phyloP scores from a whole-genome alignment of 768 basidiomycete genomes.

The Russula virescens region DNA sequence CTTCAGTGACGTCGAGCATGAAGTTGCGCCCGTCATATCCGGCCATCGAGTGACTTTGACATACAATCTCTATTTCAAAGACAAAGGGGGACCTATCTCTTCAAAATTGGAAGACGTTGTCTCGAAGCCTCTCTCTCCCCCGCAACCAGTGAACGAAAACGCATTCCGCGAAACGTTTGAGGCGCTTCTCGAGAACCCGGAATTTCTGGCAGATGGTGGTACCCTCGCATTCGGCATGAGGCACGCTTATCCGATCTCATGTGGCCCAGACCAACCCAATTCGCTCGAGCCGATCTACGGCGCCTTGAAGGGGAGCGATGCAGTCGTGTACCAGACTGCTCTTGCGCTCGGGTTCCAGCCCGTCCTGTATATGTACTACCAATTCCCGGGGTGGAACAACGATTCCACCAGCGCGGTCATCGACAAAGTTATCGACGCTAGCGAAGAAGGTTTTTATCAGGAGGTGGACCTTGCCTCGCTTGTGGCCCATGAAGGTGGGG shows the following conservation, averaged over 20 bases:
- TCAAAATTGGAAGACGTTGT: too few relatives aligned
- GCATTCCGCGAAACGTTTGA: neutral
- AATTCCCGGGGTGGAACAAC: too few relatives aligned
- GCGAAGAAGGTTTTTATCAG: too few relatives aligned
- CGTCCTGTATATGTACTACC: neutral
- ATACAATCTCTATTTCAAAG: constrained; percentile 36
- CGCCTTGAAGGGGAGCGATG: constrained; percentile 15
- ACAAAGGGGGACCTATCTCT: neutral
- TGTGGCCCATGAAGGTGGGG: too few relatives aligned
- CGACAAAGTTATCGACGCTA: neutral
- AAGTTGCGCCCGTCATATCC: constrained; percentile 37
- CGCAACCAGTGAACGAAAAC: neutral
- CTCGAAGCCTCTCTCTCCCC: too few relatives aligned
- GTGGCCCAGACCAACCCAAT: neutral
- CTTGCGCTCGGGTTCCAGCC: constrained; percentile 3
- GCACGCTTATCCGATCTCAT: constrained; percentile 35
- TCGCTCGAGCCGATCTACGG: neutral
- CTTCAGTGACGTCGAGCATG: constrained; percentile 42
- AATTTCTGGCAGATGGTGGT: constrained; percentile 38
- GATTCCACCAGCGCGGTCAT: neutral
- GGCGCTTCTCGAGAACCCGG: neutral
- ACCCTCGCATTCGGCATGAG: constrained; percentile 37
- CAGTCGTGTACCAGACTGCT: neutral
- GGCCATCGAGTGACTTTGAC: constrained; percentile 43
- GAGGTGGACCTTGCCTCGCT: too few relatives aligned